Conservation (phyloP, 306 rosid genomes). For the Acmispon strigosus region DNA sequence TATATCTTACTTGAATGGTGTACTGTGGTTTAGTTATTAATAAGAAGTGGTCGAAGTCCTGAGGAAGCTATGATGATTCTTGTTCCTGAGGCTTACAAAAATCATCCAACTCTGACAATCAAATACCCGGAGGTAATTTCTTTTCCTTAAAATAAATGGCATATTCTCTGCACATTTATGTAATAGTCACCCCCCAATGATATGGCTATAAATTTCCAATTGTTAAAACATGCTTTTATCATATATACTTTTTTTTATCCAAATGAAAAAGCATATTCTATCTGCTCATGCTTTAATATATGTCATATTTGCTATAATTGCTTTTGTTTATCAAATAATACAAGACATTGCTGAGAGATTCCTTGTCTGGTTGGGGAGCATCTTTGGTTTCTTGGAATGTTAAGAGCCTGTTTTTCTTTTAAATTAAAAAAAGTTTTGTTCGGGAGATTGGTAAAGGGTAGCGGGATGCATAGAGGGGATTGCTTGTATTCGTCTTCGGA, state of each 20-base stretch:
- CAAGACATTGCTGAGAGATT: not conserved
- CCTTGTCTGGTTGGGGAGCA: not conserved
- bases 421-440: too few relatives aligned
- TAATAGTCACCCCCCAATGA: not conserved
- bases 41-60: slow-evolving; percentile 90
- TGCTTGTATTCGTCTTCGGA: too few relatives aligned
- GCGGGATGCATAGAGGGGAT: too few relatives aligned
- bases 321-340: not conserved
- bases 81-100: slow-evolving; percentile 97
- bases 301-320: slow-evolving; percentile 2
- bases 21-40: slow-evolving; percentile 56
- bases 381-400: too few relatives aligned
- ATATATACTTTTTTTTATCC: not conserved
- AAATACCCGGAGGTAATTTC: slow-evolving; percentile 89
- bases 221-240: not conserved
- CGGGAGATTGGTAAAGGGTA: too few relatives aligned
- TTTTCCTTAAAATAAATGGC: not conserved
- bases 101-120: slow-evolving; percentile 83
- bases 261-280: not conserved
- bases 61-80: slow-evolving; percentile 98
- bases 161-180: not conserved
- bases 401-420: too few relatives aligned
- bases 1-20: slow-evolving; percentile 22
- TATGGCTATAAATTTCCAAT: not conserved
- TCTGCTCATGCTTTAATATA: not conserved